Conservation (phyloP, 768 basidiomycete species). For the Auricularia sp. region DNA sequence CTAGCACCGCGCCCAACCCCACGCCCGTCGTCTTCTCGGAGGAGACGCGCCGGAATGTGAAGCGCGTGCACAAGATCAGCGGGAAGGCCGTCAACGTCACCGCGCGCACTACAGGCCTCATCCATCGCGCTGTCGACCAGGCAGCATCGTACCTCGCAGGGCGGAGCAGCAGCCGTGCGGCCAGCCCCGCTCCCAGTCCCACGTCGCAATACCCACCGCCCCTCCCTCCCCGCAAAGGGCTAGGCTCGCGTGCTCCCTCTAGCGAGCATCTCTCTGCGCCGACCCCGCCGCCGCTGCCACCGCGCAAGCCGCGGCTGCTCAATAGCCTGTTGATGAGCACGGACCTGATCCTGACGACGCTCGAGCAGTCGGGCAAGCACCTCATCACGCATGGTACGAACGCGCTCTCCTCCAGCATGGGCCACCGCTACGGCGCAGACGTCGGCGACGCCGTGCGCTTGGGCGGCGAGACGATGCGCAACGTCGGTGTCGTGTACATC, state of each 20-base stretch:
- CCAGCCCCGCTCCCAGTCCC: not conserved
- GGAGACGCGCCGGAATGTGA: conserved; percentile 45
- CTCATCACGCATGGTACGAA: conserved; percentile 42
- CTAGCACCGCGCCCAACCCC: conserved; percentile 42
- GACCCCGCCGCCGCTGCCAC: conserved; percentile 6
- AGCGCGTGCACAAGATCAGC: conserved; percentile 52
- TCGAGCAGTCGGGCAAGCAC: conserved; percentile 48
- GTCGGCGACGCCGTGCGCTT: conserved; percentile 50
- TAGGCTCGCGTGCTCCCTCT: conserved; percentile 14
- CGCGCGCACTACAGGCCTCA: conserved; percentile 46
- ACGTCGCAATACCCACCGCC: conserved; percentile 14
- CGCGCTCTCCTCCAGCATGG: conserved; percentile 39
- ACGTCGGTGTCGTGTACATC: conserved; percentile 68
- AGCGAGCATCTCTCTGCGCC: not conserved
- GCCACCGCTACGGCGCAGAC: conserved; percentile 58
- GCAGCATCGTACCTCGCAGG: conserved; percentile 41
- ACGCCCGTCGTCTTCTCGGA: conserved; percentile 52
- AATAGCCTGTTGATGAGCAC: conserved; percentile 49
- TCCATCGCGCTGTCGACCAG: conserved; percentile 50
- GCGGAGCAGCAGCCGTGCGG: not conserved
- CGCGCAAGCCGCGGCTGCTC: conserved; percentile 12
- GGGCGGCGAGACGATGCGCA: conserved; percentile 55
- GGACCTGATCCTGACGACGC: conserved; percentile 55
- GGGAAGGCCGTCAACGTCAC: conserved; percentile 61
- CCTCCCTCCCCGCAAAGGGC: conserved; percentile 25